A percentile compares a stretch with the other conserved stretches of the same genome.
Evolutionary conservation across 1,284 basidiomycete genomes (phyloP).

Genomic region (Puccinia triticina): DNA sequence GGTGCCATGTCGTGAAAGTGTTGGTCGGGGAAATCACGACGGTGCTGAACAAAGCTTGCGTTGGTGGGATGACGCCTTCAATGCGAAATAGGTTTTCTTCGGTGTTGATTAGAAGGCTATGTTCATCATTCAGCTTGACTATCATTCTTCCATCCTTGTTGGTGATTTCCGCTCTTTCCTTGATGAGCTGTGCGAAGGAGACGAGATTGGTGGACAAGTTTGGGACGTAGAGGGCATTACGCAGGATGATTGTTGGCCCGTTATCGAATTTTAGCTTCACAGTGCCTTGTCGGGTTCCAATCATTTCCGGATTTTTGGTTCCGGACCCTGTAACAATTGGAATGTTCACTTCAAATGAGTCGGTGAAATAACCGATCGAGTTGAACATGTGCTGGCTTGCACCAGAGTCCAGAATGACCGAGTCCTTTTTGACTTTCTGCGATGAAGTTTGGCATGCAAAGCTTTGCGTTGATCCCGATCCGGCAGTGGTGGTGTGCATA

Average conservation of each 20-base stretch:
- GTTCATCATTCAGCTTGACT: neutral
- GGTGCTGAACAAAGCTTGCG: no score
- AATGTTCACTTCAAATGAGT: neutral
- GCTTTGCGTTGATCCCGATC: no score
- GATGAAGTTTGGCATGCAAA: no score
- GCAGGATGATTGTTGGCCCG: neutral
- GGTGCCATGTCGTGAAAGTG: neutral
- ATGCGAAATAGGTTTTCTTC: neutral
- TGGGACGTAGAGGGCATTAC: neutral
- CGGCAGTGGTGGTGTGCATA: no score
- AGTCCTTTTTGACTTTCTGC: neutral
- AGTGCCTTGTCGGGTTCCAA: neutral
- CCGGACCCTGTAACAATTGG: neutral
- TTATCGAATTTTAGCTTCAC: neutral
- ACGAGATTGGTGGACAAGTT: neutral
- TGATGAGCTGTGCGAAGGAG: neutral
- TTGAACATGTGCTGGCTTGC: conserved; percentile 26
- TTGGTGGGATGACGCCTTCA: neutral
- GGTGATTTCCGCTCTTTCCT: neutral
- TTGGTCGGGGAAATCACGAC: no score
- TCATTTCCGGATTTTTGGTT: neutral
- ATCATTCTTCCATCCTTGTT: neutral
- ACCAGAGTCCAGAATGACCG: conserved; percentile 1
- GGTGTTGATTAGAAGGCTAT: neutral
- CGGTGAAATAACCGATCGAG: neutral